Conservation (phyloP, 805 yeast genomes). For the Candida nonsorbophila region DNA sequence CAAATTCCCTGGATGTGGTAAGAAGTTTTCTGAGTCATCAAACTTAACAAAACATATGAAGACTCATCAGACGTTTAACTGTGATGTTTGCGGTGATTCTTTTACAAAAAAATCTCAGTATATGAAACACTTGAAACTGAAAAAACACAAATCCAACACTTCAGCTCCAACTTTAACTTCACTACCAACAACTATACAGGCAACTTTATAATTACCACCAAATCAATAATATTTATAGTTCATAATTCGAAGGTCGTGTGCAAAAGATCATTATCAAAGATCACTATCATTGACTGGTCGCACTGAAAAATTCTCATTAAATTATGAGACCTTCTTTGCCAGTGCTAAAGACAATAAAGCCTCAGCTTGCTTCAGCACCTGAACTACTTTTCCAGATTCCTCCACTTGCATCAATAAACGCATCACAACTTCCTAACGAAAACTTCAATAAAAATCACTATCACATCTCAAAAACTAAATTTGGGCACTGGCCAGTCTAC, state of each 20-base stretch:
- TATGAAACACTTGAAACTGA: constrained; percentile 11
- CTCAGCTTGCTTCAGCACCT: constrained; percentile 11
- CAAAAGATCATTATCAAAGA: too few species aligned
- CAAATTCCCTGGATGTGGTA: constrained; percentile 74
- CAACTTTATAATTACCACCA: too few species aligned
- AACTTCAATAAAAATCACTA: constrained; percentile 36
- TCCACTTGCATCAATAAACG: constrained; percentile 16
- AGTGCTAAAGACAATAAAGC: constrained; percentile 16
- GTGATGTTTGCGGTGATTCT: constrained; percentile 48
- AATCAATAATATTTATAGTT: neutral
- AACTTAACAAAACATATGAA: constrained; percentile 85
- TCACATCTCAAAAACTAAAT: constrained; percentile 44
- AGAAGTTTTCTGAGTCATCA: constrained; percentile 82
- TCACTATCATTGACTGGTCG: neutral
- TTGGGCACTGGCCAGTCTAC: constrained; percentile 80
- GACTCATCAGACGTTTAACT: constrained; percentile 59
- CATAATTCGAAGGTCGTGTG: too few species aligned
- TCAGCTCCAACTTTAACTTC: too few species aligned
- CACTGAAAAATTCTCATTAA: constrained; percentile 1
- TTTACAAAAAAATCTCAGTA: too few species aligned
- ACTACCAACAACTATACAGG: too few species aligned
- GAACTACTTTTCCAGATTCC: constrained; percentile 22
- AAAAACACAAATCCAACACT: constrained; percentile 2
- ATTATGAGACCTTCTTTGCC: constrained; percentile 20
- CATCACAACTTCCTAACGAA: constrained; percentile 22